Conservation (phyloP, 176 grass and related monocot species). For the Aegilops tauschii region DNA sequence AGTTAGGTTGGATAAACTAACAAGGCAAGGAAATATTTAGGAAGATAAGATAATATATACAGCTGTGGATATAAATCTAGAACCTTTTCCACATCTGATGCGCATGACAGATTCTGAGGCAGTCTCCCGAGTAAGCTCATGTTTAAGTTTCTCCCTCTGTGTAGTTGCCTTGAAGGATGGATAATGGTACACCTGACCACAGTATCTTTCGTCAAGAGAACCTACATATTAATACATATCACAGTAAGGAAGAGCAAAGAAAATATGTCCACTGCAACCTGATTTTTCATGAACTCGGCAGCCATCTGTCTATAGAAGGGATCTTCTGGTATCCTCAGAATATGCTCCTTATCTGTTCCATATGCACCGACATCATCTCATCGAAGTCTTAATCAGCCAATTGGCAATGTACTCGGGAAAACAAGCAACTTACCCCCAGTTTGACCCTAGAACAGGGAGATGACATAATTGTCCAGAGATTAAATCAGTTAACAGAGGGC, state of each 20-base stretch:
- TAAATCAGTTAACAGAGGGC: slow-evolving; percentile 1
- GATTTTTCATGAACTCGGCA: slow-evolving; percentile 90
- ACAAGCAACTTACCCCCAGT: slow-evolving; percentile 21
- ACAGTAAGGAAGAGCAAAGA: slow-evolving; percentile 31
- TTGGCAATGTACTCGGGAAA: slow-evolving; percentile 88
- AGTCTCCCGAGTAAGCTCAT: slow-evolving; percentile 87
- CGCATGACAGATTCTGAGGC: slow-evolving; percentile 93
- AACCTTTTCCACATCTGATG: slow-evolving; percentile 98
- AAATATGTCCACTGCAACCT: slow-evolving; percentile 88
- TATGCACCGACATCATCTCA: slow-evolving; percentile 87
- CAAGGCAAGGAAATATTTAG: slow-evolving; percentile 12
- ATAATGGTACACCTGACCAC: slow-evolving; percentile 94
- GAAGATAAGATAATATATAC: slow-evolving; percentile 8
- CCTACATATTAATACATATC: slow-evolving; percentile 45
- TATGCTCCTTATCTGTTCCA: slow-evolving; percentile 91
- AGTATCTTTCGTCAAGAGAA: slow-evolving; percentile 79
- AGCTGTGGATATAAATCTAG: slow-evolving; percentile 2
- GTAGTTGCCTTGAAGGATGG: slow-evolving; percentile 64
- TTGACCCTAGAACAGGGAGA: slow-evolving; percentile 62
- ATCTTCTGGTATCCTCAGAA: slow-evolving; percentile 76
- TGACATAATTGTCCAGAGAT: slow-evolving; percentile 17
- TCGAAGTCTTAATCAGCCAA: slow-evolving; percentile 73
- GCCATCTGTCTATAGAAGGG: slow-evolving; percentile 98
- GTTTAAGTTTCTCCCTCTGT: slow-evolving; percentile 75
- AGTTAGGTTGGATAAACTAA: slow-evolving; percentile 25